Conservation (phyloP, 2,329 filamentous ascomycete genomes). For the Capronia americana region DNA sequence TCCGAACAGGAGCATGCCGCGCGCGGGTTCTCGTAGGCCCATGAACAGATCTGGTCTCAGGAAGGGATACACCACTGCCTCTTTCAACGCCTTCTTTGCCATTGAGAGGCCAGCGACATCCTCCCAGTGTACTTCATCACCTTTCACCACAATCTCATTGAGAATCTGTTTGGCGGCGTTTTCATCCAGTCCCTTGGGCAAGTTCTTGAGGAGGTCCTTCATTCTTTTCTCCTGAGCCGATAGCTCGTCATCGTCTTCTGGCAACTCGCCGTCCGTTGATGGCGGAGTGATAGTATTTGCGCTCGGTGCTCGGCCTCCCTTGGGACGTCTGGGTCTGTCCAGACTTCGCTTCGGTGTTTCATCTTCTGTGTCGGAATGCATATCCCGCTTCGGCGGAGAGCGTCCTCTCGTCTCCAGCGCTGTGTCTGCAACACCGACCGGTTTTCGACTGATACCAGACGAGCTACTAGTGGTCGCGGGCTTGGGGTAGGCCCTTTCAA, state of each 20-base stretch:
- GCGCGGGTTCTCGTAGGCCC: conserved; percentile 89
- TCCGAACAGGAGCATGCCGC: conserved; percentile 94
- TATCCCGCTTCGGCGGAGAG: conserved; percentile 27
- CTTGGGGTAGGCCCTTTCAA: conserved; percentile 34
- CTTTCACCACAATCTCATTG: conserved; percentile 93
- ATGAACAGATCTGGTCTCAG: conserved; percentile 94
- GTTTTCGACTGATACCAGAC: conserved; percentile 42
- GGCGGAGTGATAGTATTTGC: conserved; percentile 54
- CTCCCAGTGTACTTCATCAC: conserved; percentile 92
- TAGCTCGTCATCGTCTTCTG: conserved; percentile 55
- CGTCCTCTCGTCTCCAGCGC: conserved; percentile 28
- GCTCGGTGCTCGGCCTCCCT: conserved; percentile 43
- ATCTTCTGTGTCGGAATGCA: conserved; percentile 46
- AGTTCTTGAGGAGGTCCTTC: conserved; percentile 71
- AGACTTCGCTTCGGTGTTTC: conserved; percentile 39
- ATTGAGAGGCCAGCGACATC: conserved; percentile 90
- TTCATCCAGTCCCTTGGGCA: conserved; percentile 83
- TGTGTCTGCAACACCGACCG: conserved; percentile 42
- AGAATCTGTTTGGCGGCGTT: conserved; percentile 87
- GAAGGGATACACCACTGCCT: conserved; percentile 97
- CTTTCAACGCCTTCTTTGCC: conserved; percentile 89
- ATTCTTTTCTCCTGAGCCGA: conserved; percentile 63
- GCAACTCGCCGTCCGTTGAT: conserved; percentile 57
- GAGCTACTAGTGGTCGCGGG: conserved; percentile 23
- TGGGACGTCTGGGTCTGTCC: conserved; percentile 27